A percentile compares a stretch with the other conserved stretches of the same genome.
These are phyloP conservation scores for Bruguiera sexangula DNA, from an alignment of 345 rosid genomes.

Conservation along the genomic window DNA sequence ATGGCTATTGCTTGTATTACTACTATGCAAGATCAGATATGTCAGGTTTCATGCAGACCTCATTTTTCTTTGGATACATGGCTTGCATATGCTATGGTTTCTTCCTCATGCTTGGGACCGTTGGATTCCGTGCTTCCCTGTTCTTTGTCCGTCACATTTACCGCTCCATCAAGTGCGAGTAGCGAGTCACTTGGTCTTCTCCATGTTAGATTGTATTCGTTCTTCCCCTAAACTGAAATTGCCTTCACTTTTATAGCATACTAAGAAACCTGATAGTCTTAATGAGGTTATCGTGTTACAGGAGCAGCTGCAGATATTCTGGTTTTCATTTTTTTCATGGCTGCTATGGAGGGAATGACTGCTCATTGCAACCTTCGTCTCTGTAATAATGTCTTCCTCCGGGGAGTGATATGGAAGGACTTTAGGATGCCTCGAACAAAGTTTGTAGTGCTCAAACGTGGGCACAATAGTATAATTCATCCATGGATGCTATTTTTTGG, in stretches of 20 bases:
- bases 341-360: not conserved
- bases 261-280: not conserved
- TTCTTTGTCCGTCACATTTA: constrained; percentile 18
- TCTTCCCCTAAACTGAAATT: not conserved
- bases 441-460: not conserved
- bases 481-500: not conserved
- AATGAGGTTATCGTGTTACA: not conserved
- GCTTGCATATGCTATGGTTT: constrained; percentile 25
- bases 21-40: constrained; percentile 21
- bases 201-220: not conserved
- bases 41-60: constrained; percentile 27
- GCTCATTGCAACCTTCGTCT: not conserved
- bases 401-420: not conserved
- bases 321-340: not conserved
- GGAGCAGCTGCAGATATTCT: not conserved
- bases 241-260: not conserved
- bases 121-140: constrained; percentile 19
- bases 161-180: constrained; percentile 21
- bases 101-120: constrained; percentile 17
- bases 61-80: constrained; percentile 24
- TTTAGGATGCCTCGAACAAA: not conserved
- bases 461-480: not conserved
- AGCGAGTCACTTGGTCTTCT: not conserved
- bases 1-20: constrained; percentile 23
- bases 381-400: not conserved